These are phyloP conservation scores for Candida verbasci DNA, from an alignment of 805 yeast genomes.

Conservation along the genomic window DNA sequence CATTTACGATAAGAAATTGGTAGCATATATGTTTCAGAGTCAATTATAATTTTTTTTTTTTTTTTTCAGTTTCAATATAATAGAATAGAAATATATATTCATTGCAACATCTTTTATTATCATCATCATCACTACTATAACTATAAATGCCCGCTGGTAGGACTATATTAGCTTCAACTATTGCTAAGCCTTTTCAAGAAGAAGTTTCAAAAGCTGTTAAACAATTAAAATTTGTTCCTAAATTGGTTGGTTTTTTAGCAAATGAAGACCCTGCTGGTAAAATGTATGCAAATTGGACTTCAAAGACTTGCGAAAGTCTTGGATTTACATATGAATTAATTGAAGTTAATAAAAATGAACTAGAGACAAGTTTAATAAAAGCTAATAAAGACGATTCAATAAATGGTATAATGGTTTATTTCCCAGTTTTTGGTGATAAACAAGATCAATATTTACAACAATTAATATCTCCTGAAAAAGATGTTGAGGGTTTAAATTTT, in stretches of 20 bases:
- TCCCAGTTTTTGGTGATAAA: conserved; percentile 93
- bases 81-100: neutral
- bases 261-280: conserved; percentile 92
- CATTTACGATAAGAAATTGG: conserved; percentile 67
- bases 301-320: conserved; percentile 77
- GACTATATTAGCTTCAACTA: conserved; percentile 81
- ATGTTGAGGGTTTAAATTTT: conserved; percentile 93
- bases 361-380: conserved; percentile 76
- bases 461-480: conserved; percentile 85
- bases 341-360: conserved; percentile 69
- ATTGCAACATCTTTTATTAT: too few species aligned
- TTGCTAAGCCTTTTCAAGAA: conserved; percentile 74
- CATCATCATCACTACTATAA: neutral
- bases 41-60: conserved; percentile 1
- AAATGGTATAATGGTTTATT: conserved; percentile 94
- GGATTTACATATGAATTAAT: conserved; percentile 84
- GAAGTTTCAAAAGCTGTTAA: conserved; percentile 64
- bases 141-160: conserved; percentile 52
- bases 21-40: too few species aligned
- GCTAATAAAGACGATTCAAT: conserved; percentile 76
- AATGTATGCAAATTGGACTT: conserved; percentile 95
- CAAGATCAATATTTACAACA: conserved; percentile 97
- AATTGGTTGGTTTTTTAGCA: conserved; percentile 86
- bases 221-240: conserved; percentile 55
- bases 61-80: neutral